Evolutionary conservation across 257 asterid species (phyloP).

Genomic region (Eucommia ulmoides): DNA sequence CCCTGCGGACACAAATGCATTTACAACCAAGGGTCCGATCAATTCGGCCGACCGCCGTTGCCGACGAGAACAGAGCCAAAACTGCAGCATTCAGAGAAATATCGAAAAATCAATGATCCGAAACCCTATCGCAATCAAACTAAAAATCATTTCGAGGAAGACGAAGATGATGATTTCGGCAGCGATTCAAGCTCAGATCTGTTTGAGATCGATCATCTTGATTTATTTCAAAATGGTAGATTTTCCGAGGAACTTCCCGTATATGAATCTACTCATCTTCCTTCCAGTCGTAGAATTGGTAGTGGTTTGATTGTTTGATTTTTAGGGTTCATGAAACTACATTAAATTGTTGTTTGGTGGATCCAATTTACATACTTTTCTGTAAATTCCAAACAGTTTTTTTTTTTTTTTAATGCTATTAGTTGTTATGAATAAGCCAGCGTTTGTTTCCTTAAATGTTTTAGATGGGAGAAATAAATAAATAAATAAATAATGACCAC

Average conservation of each 20-base stretch:
- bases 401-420: not conserved
- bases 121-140: constrained; percentile 9
- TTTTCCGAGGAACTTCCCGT: constrained; percentile 73
- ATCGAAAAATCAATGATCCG: not conserved
- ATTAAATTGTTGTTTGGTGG: no score
- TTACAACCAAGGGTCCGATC: constrained; percentile 13
- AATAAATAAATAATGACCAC: no score
- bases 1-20: constrained; percentile 39
- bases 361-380: not conserved
- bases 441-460: not conserved
- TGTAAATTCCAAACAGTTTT: constrained; percentile 4
- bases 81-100: constrained; percentile 12
- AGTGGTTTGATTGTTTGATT: constrained; percentile 38
- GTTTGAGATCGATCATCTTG: constrained; percentile 67
- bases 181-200: constrained; percentile 84
- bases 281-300: constrained; percentile 36
- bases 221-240: constrained; percentile 31
- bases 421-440: not conserved
- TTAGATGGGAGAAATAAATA: no score
- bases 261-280: constrained; percentile 59
- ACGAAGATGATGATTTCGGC: constrained; percentile 28
- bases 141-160: constrained; percentile 12
- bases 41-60: constrained; percentile 16
- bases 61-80: constrained; percentile 13
- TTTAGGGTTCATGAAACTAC: no score